phyloP scores from a whole-genome alignment of 345 rosid genomes.

The Citrus medica region DNA sequence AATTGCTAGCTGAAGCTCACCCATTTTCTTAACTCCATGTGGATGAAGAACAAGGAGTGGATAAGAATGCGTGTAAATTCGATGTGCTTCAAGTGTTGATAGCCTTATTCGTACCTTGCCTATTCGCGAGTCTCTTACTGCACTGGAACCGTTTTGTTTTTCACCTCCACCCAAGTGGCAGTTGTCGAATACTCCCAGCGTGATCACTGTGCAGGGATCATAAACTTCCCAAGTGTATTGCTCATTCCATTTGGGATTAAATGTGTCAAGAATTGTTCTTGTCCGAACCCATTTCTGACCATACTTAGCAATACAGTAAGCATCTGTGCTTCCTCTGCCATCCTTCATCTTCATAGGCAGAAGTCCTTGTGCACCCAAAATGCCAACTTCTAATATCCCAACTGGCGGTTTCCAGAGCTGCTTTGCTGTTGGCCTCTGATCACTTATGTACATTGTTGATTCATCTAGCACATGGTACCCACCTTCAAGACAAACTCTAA shows the following conservation, averaged over 20 bases:
- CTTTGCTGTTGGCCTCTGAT: conserved; percentile 80
- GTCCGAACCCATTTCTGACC: conserved; percentile 93
- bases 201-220: conserved; percentile 84
- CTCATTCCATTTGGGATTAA: conserved; percentile 75
- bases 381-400: conserved; percentile 77
- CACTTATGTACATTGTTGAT: conserved; percentile 81
- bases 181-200: conserved; percentile 74
- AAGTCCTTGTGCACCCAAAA: conserved; percentile 61
- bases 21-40: conserved; percentile 73
- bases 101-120: conserved; percentile 81
- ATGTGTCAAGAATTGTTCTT: conserved; percentile 52
- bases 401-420: conserved; percentile 83
- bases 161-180: conserved; percentile 53
- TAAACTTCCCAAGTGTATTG: conserved; percentile 92
- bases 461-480: conserved; percentile 95
- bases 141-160: conserved; percentile 22
- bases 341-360: conserved; percentile 84
- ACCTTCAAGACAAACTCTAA: conserved; percentile 82
- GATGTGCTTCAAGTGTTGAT: conserved; percentile 69
- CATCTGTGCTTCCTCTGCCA: conserved; percentile 61
- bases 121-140: conserved; percentile 56
- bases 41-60: conserved; percentile 74
- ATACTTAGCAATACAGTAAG: conserved; percentile 78
- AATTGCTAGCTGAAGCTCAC: conserved; percentile 65
- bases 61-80: conserved; percentile 69